Evolutionary conservation across 148 eudicot species (phyloP).

Genomic region (Spergularia marina): DNA sequence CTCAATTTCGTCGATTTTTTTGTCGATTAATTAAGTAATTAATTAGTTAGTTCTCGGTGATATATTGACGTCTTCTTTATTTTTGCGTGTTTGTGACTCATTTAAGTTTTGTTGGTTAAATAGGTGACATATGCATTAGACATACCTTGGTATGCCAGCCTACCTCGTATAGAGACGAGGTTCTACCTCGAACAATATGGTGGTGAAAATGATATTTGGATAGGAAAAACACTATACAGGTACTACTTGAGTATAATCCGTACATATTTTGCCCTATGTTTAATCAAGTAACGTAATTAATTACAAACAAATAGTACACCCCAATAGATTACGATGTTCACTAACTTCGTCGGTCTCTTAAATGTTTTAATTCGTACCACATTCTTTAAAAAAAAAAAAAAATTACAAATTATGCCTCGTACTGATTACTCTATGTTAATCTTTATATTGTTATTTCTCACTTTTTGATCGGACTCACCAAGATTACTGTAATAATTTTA

Average conservation of each 20-base stretch:
- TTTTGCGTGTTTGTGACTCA: not conserved
- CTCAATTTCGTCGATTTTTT: not conserved
- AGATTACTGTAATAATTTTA: slow-evolving; percentile 17
- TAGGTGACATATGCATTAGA: slow-evolving; percentile 80
- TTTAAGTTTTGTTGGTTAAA: not conserved
- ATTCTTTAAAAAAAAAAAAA: too few species aligned
- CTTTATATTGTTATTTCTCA: not conserved
- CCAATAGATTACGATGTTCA: not conserved
- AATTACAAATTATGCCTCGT: too few species aligned
- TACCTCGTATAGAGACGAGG: slow-evolving; percentile 74
- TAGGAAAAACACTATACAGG: slow-evolving; percentile 90
- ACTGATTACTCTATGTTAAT: too few species aligned
- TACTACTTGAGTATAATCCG: slow-evolving; percentile 11
- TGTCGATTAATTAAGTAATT: too few species aligned
- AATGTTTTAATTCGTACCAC: too few species aligned
- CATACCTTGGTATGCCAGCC: slow-evolving; percentile 73
- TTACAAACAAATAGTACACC: too few species aligned
- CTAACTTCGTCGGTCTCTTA: not conserved
- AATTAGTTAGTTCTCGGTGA: too few species aligned
- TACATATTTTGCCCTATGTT: not conserved
- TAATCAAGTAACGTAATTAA: not conserved
- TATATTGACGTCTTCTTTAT: too few species aligned
- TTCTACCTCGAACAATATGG: slow-evolving; percentile 80
- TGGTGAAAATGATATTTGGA: slow-evolving; percentile 86
- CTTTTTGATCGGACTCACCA: not conserved